Base-by-base conservation (phyloP, 768 basidiomycete species). In the Myochromella boudieri region DNA sequence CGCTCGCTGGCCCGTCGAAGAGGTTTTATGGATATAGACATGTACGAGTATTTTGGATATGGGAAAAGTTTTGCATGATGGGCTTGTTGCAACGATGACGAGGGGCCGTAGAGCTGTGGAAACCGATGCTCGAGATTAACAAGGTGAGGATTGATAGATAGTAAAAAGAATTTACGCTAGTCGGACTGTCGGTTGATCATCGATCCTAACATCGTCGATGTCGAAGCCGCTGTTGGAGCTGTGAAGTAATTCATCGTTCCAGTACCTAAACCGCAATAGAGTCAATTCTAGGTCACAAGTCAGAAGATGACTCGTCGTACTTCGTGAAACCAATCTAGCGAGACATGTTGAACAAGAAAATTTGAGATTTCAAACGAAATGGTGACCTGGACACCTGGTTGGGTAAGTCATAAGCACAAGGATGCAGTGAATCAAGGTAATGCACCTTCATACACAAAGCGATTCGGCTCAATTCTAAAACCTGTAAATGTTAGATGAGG, bases 131-230 rank as follows among this genome's bases (percentile, higher is more conserved):
- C 18, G 29, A 5, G 22, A 49, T 17, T 22, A 29, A 4, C 31
- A 7, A 14, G 39, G 25, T 12, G 24, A 7, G 10, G 10, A 25
- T 12, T 6, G 24, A 7, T 20, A 17, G 9, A 21, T 18, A 27
- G 33, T 27, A 34, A 12, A 14, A 18, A 26, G 20, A 15, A 59
- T 77, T 20, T 53, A 85, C 84, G 49, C 75, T 86, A 3, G 82
- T 62, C 5, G 85, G 85, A 49, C 87, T 85, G 58, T 87, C 86
- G 84, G 84, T 85, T n/a, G n/a, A n/a, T n/a, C n/a, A 53, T 85
- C 83, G 20, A 86, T 85, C 87, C 85, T 87, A 14, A 76, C 76
- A 8, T 84, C 85, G 51, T 85, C 83, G 24, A 85, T 85, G 46
- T 85, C 80, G 7, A 87, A 49, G 1, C 83, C 83, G 0, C 62